Base-by-base conservation (phyloP, 2,329 filamentous ascomycete species). In the Chaetomiaceae sp. region DNA sequence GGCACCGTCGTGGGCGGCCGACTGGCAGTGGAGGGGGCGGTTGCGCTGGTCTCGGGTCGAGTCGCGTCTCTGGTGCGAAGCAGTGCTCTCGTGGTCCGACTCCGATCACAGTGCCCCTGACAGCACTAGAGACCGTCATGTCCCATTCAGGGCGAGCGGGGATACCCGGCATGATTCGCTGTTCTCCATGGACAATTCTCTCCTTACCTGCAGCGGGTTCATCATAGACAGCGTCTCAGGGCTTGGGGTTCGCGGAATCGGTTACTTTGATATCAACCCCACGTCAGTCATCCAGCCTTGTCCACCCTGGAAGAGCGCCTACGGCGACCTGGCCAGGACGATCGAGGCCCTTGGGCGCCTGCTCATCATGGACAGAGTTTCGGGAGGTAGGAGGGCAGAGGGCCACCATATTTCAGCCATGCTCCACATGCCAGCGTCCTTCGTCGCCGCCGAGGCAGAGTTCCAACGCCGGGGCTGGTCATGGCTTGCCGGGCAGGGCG, bases 71-170 rank as follows among this genome's bases (percentile, higher is more conserved):
- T 36, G 33, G 33, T n/a, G n/a, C n/a, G n/a, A n/a, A n/a, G n/a
- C n/a, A n/a, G n/a, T n/a, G n/a, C 12, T 12, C 3, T 3, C 33
- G 14, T 8, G 3, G 14, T 15, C 3, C 8, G 3, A 11, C 8
- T 17, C 14, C 8, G 6, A 6, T 4, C 31, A 14, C 6, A 2
- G 6, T 15, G 15, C 12, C 3, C 33, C 33, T 15, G n/a, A 31
- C 8, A 3, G 8, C 4, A 3, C 5, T 3, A 3, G 4, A 3
- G 4, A 31, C 5, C n/a, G n/a, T n/a, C 4, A 6, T 9, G 4
- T 9, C 4, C n/a, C n/a, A n/a, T 36, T 14, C 14, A 3, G 33
- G 8, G 33, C 33, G 3, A 17, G 8, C 33, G 33, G 33, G 8
- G 8, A 36, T 8, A 12, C 7, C 2, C 6, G 3, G 4, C 33